These are phyloP conservation scores for Trapa incisa DNA, from an alignment of 345 rosid genomes.

Conservation along the genomic window DNA sequence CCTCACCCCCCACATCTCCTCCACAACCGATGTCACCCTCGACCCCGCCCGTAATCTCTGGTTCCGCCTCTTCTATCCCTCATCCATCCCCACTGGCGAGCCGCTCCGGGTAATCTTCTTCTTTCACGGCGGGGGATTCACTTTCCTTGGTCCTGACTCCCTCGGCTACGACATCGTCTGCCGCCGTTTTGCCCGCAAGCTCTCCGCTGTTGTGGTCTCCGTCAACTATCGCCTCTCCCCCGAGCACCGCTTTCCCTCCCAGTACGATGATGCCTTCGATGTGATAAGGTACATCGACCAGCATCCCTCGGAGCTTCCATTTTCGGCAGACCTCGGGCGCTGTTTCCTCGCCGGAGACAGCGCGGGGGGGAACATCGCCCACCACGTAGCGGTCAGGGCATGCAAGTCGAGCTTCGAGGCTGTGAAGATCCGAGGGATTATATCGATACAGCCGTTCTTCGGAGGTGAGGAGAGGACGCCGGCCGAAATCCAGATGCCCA, in stretches of 20 bases:
- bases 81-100: slow-evolving; percentile 5
- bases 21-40: slow-evolving; percentile 39
- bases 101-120: slow-evolving; percentile 51
- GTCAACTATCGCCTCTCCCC: slow-evolving; percentile 72
- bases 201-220: slow-evolving; percentile 52
- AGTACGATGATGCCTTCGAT: slow-evolving; percentile 69
- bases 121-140: slow-evolving; percentile 88
- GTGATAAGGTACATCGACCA: slow-evolving; percentile 39
- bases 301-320: slow-evolving; percentile 27
- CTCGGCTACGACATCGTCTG: slow-evolving; percentile 45
- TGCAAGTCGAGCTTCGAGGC: slow-evolving; percentile 13
- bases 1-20: slow-evolving; percentile 30
- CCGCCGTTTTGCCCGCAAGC: slow-evolving; percentile 40
- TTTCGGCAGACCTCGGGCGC: slow-evolving; percentile 39
- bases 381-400: slow-evolving; percentile 46
- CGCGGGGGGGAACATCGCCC: slow-evolving; percentile 73
- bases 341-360: slow-evolving; percentile 72
- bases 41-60: slow-evolving; percentile 57
- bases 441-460: slow-evolving; percentile 68
- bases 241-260: slow-evolving; percentile 61
- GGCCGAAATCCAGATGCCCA: slow-evolving; percentile 33
- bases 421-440: slow-evolving; percentile 30
- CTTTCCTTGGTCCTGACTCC: slow-evolving; percentile 41
- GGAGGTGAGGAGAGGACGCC: slow-evolving; percentile 71
- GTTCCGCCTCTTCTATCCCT: slow-evolving; percentile 56